These are phyloP conservation scores for Trichophyton verrucosum DNA, from an alignment of 2,329 filamentous ascomycete genomes.

Conservation along the genomic window DNA sequence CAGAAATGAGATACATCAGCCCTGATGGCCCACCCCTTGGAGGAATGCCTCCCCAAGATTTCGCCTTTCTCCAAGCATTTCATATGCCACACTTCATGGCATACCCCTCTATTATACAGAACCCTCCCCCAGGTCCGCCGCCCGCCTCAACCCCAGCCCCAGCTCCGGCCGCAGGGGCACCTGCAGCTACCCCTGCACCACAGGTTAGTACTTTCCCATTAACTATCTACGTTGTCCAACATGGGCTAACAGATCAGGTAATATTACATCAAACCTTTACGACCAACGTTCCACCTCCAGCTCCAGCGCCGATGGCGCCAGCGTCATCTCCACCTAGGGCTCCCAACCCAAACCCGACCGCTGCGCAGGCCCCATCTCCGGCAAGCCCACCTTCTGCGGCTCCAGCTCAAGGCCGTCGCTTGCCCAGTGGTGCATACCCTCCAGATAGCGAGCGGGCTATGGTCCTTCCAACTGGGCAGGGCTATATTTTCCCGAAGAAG, in stretches of 20 bases:
- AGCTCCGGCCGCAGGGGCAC: neutral
- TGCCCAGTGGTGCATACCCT: constrained; percentile 43
- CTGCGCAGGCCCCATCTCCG: constrained; percentile 11
- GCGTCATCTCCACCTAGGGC: constrained; percentile 5
- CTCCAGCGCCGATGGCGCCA: constrained; percentile 12
- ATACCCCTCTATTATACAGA: neutral
- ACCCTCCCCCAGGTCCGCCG: neutral
- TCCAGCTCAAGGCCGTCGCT: constrained; percentile 24
- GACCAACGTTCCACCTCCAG: neutral
- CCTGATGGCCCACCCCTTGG: constrained; percentile 22
- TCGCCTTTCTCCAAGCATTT: neutral
- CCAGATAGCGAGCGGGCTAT: constrained; percentile 33
- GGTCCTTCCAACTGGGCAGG: constrained; percentile 44
- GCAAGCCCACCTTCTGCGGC: constrained; percentile 24
- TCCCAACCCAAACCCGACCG: constrained; percentile 9
- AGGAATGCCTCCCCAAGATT: constrained; percentile 18
- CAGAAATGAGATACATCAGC: constrained; percentile 19
- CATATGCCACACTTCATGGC: neutral
- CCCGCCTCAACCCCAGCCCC: neutral
- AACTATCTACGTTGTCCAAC: too few relatives aligned
- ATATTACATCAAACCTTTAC: neutral
- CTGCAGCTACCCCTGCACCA: neutral
- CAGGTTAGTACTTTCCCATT: neutral
- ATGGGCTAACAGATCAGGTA: neutral
- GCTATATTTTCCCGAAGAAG: constrained; percentile 48